A percentile compares a stretch with the other conserved stretches of the same genome.
These are phyloP conservation scores for Exserohilum rostratum DNA, from an alignment of 2,329 filamentous ascomycete genomes.

Conservation along the genomic window DNA sequence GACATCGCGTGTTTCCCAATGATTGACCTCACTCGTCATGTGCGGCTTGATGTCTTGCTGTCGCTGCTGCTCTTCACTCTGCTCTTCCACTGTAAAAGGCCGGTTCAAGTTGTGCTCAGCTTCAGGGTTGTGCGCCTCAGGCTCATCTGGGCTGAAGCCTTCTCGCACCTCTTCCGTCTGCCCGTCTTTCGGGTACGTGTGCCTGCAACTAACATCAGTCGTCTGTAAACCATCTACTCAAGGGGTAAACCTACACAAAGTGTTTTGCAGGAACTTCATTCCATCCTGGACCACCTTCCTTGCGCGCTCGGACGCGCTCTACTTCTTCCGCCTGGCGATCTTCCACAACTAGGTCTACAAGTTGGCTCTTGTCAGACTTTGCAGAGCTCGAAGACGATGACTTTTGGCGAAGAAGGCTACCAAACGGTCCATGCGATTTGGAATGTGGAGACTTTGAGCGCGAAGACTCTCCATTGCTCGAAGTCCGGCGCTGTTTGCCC, in stretches of 20 bases:
- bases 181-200: constrained; percentile 54
- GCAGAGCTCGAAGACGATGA: constrained; percentile 55
- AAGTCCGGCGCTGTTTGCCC: constrained; percentile 50
- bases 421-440: constrained; percentile 42
- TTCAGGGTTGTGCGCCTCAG: constrained; percentile 52
- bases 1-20: constrained; percentile 51
- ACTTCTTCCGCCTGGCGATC: constrained; percentile 66
- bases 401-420: constrained; percentile 53
- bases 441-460: constrained; percentile 45
- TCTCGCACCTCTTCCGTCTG: constrained; percentile 59
- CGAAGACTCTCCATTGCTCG: constrained; percentile 44
- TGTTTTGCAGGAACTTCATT: constrained; percentile 62
- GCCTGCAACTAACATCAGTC: constrained; percentile 41
- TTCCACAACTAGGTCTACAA: constrained; percentile 72
- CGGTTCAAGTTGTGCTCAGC: constrained; percentile 52
- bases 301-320: constrained; percentile 66
- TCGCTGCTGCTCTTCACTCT: constrained; percentile 42
- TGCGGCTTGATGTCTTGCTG: constrained; percentile 44
- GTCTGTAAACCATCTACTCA: background rate
- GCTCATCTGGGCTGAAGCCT: constrained; percentile 60
- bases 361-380: constrained; percentile 65
- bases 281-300: constrained; percentile 67
- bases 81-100: constrained; percentile 52
- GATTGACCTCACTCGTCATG: constrained; percentile 51
- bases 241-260: constrained; percentile 56